phyloP scores from a whole-genome alignment of 2,329 filamentous ascomycete species.

The Ceratocystis alfenasii region DNA sequence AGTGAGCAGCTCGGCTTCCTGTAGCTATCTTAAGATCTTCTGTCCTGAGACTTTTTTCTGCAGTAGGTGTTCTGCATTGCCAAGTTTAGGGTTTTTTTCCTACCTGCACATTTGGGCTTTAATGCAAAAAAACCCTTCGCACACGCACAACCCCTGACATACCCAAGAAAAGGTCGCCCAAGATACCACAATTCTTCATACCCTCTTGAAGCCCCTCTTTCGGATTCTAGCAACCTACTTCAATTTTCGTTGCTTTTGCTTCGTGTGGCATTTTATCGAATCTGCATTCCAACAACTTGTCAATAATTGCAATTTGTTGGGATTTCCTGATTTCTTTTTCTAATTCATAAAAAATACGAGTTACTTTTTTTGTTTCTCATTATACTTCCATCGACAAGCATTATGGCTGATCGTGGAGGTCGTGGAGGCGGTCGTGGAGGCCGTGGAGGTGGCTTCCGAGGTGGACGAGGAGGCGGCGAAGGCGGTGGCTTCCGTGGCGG shows the following conservation, averaged over 20 bases:
- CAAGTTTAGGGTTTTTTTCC: neutral
- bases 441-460: constrained; percentile 22
- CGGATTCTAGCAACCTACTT: neutral
- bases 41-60: too few relatives aligned
- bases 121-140: too few relatives aligned
- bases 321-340: neutral
- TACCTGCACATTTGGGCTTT: neutral
- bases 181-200: neutral
- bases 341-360: neutral
- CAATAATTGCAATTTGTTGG: neutral
- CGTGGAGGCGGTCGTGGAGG: constrained; percentile 19
- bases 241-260: neutral
- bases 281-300: neutral
- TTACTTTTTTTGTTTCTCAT: neutral
- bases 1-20: neutral
- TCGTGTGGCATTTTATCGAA: neutral
- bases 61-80: too few relatives aligned
- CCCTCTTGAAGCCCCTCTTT: neutral
- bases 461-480: constrained; percentile 25
- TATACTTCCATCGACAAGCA: neutral
- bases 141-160: neutral
- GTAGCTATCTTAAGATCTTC: neutral
- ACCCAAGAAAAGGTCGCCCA: neutral
- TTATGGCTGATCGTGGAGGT: constrained; percentile 19
- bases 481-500: constrained; percentile 23